Percentiles rank a stretch among this genome's conserved stretches.
These are phyloP conservation scores for Fraxinus angustifolia DNA, from an alignment of 305 asterid species.

Conservation along the genomic window DNA sequence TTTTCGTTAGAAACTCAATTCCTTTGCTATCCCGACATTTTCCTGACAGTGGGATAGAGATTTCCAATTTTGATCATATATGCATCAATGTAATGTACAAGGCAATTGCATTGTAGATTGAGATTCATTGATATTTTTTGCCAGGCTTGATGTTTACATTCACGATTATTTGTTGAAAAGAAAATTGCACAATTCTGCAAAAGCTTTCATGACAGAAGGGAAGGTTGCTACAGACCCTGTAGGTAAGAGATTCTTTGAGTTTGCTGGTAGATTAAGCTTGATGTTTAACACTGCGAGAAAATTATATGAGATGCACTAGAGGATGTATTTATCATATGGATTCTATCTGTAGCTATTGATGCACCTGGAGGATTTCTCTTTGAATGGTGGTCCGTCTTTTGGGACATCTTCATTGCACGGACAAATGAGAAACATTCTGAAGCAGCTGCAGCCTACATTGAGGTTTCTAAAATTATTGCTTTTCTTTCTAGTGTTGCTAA, in stretches of 20 bases:
- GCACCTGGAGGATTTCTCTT: conserved; percentile 99
- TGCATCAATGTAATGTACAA: background rate
- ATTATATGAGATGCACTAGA: background rate
- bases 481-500: conserved; percentile 10
- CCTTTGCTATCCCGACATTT: conserved; percentile 9
- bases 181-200: conserved; percentile 80
- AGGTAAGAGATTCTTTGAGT: conserved; percentile 47
- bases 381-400: conserved; percentile 99
- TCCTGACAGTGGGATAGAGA: background rate
- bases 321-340: background rate
- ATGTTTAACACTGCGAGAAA: background rate
- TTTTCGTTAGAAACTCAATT: background rate
- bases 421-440: conserved; percentile 97
- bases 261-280: background rate
- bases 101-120: background rate
- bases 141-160: conserved; percentile 99
- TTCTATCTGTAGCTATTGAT: conserved; percentile 71
- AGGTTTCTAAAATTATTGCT: conserved; percentile 48
- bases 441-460: conserved; percentile 95
- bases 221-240: conserved; percentile 99
- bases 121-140: conserved; percentile 1
- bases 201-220: conserved; percentile 96
- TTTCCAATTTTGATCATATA: background rate
- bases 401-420: conserved; percentile 98
- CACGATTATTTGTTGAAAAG: conserved; percentile 90